A percentile compares a stretch with the other conserved stretches of the same genome.
phyloP scores from a whole-genome alignment of 176 grass and related monocot genomes.

The Hordeum marinum region DNA sequence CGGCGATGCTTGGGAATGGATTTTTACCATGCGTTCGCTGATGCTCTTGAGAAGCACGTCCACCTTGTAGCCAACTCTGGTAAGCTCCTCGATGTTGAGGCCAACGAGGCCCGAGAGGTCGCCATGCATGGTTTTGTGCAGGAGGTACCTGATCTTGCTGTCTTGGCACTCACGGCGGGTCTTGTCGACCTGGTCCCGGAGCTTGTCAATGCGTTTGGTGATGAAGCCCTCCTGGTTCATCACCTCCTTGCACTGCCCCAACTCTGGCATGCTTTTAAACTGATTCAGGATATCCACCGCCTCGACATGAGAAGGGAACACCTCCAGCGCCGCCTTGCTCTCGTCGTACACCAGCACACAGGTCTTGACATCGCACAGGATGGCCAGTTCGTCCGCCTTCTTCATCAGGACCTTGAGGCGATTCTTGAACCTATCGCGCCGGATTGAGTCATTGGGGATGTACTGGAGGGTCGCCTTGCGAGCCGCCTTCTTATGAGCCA shows the following conservation, averaged over 20 bases:
- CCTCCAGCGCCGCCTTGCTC: neutral
- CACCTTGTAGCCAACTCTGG: neutral
- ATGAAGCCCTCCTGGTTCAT: conserved; percentile 39
- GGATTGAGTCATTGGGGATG: conserved; percentile 21
- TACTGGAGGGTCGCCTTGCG: conserved; percentile 19
- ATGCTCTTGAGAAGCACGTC: neutral
- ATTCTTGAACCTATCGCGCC: conserved; percentile 28
- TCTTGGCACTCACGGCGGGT: neutral
- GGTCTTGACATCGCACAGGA: conserved; percentile 12
- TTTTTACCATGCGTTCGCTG: neutral
- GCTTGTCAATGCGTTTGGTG: neutral
- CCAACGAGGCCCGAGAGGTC: neutral
- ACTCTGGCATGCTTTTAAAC: conserved; percentile 24
- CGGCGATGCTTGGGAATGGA: neutral
- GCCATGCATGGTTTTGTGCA: neutral
- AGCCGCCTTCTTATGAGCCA: conserved; percentile 2
- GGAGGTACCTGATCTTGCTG: neutral
- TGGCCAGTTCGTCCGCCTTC: conserved; percentile 23
- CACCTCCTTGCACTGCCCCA: conserved; percentile 28
- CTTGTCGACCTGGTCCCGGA: conserved; percentile 10
- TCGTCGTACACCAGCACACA: conserved; percentile 31
- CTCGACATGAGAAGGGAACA: conserved; percentile 3
- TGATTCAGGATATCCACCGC: neutral
- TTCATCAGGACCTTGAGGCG: conserved; percentile 23
- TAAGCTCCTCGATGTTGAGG: neutral